Base-by-base conservation (phyloP, 192 early-diverging fungal species). In the Linnemannia exigua region DNA sequence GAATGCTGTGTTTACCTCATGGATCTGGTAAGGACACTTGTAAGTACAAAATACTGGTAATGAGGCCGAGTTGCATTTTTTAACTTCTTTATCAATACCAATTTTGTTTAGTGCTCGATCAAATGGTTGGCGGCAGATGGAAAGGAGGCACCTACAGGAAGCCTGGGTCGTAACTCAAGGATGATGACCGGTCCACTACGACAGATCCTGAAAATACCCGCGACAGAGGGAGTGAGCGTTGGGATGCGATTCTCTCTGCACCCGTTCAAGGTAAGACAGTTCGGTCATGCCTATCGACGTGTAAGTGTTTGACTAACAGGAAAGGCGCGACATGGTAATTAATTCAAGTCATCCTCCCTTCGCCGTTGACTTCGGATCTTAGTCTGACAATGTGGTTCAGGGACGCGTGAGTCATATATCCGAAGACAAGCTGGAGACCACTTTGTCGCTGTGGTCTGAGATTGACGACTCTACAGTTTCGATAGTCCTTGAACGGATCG, bases 1-100 rank as follows among this genome's bases (percentile, higher is more conserved):
- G 82, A 80, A 6, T 90, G 87, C 48, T 87, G 88, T 31, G 41
- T 90, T 22, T 90, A 90, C 71, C 67, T 90, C 15, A 71, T 89
- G 3, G 86, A 90, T 67, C 86, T 87, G 82, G 86, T 85, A 87
- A 28, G 11, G 22, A 25, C 38, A 22, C 1, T 20, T 50, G 17
- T 20, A 25, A 16, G 5, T n/a, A 46, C n/a, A 74, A 15, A 0
- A 12, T 37, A 12, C 35, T 54, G 4, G 0, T 36, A 28, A 14
- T 8, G 19, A 17, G 8, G 3, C 11, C 8, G 47, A 52, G n/a
- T 37, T 22, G n/a, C 19, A 51, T 36, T 15, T 28, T 5, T 11
- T 36, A 28, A 14, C 1, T 41, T 15, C 25, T 63, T 38, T 72
- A 50, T 0, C 11, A 20, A 11, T 44, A 19, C 35, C n/a, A n/a